phyloP scores from a whole-genome alignment of 2,329 filamentous ascomycete species.

The Fusarium incarnatum region DNA sequence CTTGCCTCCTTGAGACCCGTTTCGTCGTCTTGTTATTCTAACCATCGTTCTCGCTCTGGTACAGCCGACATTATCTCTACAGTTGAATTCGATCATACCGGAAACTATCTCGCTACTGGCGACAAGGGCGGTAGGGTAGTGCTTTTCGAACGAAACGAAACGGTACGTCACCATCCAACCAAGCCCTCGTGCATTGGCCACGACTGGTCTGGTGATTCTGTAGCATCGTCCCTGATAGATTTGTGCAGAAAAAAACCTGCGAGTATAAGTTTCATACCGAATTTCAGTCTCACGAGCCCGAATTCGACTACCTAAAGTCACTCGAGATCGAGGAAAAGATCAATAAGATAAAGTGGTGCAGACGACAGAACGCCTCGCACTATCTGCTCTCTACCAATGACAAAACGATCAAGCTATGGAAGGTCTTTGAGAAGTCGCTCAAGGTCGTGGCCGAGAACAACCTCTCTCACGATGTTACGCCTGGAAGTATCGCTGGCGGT shows the following conservation, averaged over 20 bases:
- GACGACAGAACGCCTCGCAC: slow-evolving; percentile 96
- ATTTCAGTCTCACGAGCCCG: slow-evolving; percentile 98
- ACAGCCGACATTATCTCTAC: slow-evolving; percentile 91
- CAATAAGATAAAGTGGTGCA: slow-evolving; percentile 99
- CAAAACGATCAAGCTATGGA: slow-evolving; percentile 99
- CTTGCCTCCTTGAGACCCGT: slow-evolving; percentile 26
- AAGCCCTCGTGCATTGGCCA: background rate
- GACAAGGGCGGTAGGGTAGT: slow-evolving; percentile 90
- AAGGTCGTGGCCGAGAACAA: slow-evolving; percentile 99
- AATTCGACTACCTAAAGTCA: slow-evolving; percentile 99
- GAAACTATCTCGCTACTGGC: slow-evolving; percentile 89
- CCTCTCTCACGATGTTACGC: slow-evolving; percentile 91
- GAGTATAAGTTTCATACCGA: slow-evolving; percentile 99
- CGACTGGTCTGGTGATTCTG: background rate
- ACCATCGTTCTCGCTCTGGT: slow-evolving; percentile 42
- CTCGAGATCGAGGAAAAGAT: slow-evolving; percentile 99
- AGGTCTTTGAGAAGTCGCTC: slow-evolving; percentile 98
- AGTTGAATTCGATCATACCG: slow-evolving; percentile 90
- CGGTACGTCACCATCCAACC: slow-evolving; percentile 66
- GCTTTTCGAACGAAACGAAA: slow-evolving; percentile 93
- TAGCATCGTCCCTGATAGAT: slow-evolving; percentile 26
- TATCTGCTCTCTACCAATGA: slow-evolving; percentile 98
- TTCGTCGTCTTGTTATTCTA: slow-evolving; percentile 31
- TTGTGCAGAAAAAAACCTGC: slow-evolving; percentile 94
- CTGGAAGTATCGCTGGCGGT: slow-evolving; percentile 76